Percentiles rank a stretch among this genome's conserved stretches.
phyloP scores from a whole-genome alignment of 495 filamentous ascomycete species.

The Penicillium parvum region DNA sequence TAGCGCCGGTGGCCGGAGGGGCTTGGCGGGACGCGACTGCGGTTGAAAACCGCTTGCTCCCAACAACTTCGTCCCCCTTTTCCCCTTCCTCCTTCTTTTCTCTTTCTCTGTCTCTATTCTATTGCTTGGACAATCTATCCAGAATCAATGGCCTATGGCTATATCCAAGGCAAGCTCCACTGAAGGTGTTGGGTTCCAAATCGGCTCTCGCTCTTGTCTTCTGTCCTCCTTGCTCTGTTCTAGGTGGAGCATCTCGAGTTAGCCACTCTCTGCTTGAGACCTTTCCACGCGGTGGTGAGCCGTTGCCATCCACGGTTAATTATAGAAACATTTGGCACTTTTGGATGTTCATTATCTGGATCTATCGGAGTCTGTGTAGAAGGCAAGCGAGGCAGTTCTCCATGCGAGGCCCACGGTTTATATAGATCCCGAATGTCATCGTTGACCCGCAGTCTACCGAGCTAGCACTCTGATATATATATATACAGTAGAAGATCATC shows the following conservation, averaged over 20 bases:
- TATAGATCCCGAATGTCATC: no score
- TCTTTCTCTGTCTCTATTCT: background rate
- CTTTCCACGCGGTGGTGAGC: constrained; percentile 2
- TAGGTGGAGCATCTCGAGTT: background rate
- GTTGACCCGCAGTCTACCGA: no score
- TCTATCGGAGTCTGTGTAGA: no score
- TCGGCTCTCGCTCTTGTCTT: background rate
- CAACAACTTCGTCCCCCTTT: constrained; percentile 27
- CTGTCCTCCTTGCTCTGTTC: background rate
- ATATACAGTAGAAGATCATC: no score
- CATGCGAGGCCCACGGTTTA: background rate
- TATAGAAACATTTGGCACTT: constrained; percentile 2
- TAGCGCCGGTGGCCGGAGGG: constrained; percentile 47
- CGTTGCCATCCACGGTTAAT: constrained; percentile 4
- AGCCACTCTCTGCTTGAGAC: background rate
- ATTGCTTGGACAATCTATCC: no score
- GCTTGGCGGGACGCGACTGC: constrained; percentile 43
- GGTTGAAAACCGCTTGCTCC: constrained; percentile 37
- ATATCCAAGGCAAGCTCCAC: no score
- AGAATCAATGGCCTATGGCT: no score
- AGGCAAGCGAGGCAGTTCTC: no score
- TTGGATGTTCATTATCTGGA: background rate
- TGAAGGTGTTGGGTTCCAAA: no score
- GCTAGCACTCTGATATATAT: no score
- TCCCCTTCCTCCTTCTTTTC: background rate